Evolutionary conservation across 768 basidiomycete genomes (phyloP), one percentile per base, ranked within the genome.

Genomic region (Russula ochroleuca): DNA sequence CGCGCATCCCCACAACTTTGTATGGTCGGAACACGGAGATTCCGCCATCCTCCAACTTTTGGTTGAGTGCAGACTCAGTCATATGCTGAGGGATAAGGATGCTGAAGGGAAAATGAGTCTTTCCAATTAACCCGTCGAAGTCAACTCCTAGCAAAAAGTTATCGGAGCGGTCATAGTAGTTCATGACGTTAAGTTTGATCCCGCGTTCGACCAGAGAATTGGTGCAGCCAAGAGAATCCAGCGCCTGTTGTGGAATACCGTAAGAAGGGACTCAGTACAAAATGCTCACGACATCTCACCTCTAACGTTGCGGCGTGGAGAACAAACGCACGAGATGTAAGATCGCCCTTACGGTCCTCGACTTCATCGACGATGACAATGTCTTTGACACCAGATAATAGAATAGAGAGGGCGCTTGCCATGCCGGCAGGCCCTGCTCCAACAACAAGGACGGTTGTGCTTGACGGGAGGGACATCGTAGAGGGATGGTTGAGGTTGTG

Each of bases 291-390:
- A 60, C 21, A 21, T 47, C 71, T 50, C 64, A 79, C 82, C 73
- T 83, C 83, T 17, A 84, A 72, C 11, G 83, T 83, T 37, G 80
- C 78, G 38, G 83, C 79, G 65, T 84, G 83, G 33, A 83, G 69
- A 1, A 77, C 73, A 5, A 79, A 62, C 0, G 83, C 81, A 21
- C 82, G 78, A 11, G 82, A 81, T 9, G 71, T 69, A 53, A 75
- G 73, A 56, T 73, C 66, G 23, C 75, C 76, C 53, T 73, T 67
- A 31, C 75, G 75, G n/a, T 73, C 59, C 0, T 57, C 31, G 5
- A 70, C 25, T 31, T 73, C 74, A 57, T 84, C 82, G 2, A 83
- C 79, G 17, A 82, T 70, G 17, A 78, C 59, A 71, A 84, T 62
- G 40, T 82, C 77, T 33, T 62, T 69, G 48, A 76, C 75, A 2